Evolutionary conservation across 2,329 filamentous ascomycete species (phyloP).

Genomic region (Colletotrichum kahawae): DNA sequence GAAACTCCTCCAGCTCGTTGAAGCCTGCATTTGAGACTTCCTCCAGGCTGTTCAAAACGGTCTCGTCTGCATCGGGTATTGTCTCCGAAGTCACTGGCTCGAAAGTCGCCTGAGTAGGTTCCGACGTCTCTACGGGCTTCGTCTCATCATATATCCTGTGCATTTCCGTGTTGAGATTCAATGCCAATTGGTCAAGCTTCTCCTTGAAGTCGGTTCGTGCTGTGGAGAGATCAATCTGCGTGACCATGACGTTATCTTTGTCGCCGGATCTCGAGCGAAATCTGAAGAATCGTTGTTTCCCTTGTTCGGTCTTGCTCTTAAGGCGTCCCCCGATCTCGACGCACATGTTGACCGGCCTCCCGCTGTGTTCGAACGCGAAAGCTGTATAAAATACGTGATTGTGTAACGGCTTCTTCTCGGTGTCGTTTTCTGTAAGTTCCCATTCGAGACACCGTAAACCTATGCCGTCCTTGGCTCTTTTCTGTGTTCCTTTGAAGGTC

Average conservation of each 20-base stretch:
- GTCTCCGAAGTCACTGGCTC: rapidly evolving
- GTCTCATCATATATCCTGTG: neutral
- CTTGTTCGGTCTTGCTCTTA: neutral
- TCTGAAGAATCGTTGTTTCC: neutral
- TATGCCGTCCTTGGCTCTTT: neutral
- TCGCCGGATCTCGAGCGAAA: neutral
- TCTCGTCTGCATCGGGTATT: neutral
- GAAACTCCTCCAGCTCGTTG: neutral
- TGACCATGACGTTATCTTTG: neutral
- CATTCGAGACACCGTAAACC: neutral
- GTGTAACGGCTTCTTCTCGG: neutral
- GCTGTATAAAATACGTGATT: neutral
- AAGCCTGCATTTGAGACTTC: neutral
- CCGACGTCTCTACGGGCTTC: neutral
- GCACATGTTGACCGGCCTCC: neutral
- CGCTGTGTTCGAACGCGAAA: neutral
- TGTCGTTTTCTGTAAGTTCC: neutral
- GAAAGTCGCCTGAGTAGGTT: neutral
- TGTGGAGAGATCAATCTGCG: neutral
- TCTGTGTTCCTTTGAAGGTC: neutral
- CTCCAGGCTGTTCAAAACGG: rapidly evolving
- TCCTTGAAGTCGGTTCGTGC: neutral
- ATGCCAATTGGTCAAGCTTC: neutral
- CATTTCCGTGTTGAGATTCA: neutral
- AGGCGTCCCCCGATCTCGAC: neutral